Conservation (phyloP, 75 land plant species). For the Selaginella moellendorffii region DNA sequence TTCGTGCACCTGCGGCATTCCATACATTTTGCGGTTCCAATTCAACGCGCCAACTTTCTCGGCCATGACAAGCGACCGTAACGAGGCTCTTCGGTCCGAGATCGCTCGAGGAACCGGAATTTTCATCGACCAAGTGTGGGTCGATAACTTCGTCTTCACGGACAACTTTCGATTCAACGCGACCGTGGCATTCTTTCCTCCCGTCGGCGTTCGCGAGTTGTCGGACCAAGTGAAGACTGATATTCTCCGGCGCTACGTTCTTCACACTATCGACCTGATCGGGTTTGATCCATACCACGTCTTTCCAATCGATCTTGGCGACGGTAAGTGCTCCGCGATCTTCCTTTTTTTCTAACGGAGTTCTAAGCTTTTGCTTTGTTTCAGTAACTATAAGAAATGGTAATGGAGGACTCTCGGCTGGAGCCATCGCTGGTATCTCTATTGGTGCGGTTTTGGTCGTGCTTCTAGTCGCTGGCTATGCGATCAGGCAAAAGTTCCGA, state of each 20-base stretch:
- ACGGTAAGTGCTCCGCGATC: neutral
- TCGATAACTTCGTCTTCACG: neutral
- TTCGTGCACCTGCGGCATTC: neutral
- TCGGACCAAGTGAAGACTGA: neutral
- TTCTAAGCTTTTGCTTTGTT: neutral
- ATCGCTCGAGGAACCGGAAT: neutral
- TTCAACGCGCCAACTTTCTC: neutral
- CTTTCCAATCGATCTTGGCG: neutral
- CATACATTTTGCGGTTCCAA: neutral
- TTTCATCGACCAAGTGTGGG: neutral
- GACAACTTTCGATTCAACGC: neutral
- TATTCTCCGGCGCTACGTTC: neutral
- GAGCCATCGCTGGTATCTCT: slow-evolving; percentile 38
- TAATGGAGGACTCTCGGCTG: slow-evolving; percentile 14
- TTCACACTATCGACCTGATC: neutral
- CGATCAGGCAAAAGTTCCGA: slow-evolving; percentile 17
- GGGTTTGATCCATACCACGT: slow-evolving; percentile 8
- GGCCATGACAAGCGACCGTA: neutral
- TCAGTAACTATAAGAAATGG: neutral
- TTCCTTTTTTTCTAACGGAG: neutral
- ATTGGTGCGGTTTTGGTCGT: slow-evolving; percentile 28
- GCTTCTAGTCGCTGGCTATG: slow-evolving; percentile 7
- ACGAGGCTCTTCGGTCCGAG: neutral
- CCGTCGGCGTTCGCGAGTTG: neutral
- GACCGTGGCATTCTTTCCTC: neutral